These are phyloP conservation scores for Biscogniauxia sp. DNA, from an alignment of 2,329 filamentous ascomycete species.

Conservation along the genomic window DNA sequence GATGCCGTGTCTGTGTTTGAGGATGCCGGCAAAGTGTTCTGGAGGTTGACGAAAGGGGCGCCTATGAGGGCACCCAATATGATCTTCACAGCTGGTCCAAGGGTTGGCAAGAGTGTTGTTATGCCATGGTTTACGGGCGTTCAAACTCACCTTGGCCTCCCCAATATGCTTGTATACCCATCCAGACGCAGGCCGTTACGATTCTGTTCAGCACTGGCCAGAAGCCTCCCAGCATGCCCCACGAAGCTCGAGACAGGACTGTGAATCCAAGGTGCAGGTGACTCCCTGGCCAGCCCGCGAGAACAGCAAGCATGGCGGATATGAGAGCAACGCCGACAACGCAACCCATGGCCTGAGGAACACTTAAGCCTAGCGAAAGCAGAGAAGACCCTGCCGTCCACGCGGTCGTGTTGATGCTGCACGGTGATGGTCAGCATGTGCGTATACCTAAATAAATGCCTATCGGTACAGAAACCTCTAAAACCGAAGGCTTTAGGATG, in stretches of 20 bases:
- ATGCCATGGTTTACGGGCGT: neutral
- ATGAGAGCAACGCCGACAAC: neutral
- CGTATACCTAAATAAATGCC: no score
- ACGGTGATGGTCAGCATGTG: neutral
- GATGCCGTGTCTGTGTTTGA: neutral
- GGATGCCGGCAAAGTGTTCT: neutral
- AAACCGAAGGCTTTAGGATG: no score
- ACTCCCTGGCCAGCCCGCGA: neutral
- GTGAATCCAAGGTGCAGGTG: neutral
- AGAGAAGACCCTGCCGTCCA: neutral
- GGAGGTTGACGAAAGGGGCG: neutral
- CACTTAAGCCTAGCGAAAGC: neutral
- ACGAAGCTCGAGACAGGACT: neutral
- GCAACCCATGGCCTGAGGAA: neutral
- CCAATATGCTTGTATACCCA: neutral
- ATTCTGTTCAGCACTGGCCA: neutral
- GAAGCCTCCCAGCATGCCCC: neutral
- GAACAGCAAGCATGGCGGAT: neutral
- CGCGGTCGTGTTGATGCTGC: neutral
- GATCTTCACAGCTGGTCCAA: neutral
- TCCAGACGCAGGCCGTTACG: neutral
- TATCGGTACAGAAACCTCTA: no score
- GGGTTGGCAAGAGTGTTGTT: neutral
- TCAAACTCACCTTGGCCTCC: neutral
- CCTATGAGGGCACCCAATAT: neutral